These are phyloP conservation scores for Phlyctochytrium bullatum DNA, from an alignment of 192 early-diverging fungal species.

Conservation along the genomic window DNA sequence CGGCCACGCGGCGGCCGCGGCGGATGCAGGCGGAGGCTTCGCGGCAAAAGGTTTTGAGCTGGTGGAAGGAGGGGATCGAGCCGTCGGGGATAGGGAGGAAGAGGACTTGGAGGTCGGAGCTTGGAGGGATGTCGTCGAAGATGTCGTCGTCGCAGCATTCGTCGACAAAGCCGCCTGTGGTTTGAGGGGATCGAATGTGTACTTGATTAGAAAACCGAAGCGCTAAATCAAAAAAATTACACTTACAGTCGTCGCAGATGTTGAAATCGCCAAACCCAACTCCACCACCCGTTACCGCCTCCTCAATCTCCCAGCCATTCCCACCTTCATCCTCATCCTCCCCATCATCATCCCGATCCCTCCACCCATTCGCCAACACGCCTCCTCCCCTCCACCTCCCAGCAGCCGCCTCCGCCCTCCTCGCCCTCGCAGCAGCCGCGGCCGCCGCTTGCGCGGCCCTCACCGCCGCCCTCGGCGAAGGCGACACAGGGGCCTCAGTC, in stretches of 20 bases:
- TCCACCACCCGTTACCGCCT: not conserved
- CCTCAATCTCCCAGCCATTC: not conserved
- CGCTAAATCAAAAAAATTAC: not conserved
- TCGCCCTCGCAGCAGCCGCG: not conserved
- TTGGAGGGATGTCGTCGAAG: conserved; percentile 33
- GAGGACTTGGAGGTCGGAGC: conserved; percentile 29
- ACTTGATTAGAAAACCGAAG: not conserved
- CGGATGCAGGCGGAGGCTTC: conserved; percentile 30
- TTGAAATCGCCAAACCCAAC: not conserved
- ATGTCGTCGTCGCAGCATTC: conserved; percentile 33
- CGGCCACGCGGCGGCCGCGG: conserved; percentile 34
- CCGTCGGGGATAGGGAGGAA: conserved; percentile 49
- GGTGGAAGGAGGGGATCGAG: conserved; percentile 31
- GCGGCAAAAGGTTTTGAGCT: conserved; percentile 36
- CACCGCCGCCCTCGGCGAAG: conserved; percentile 1
- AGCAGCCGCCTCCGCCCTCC: not conserved
- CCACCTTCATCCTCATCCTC: no score
- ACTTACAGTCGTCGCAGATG: conserved; percentile 13
- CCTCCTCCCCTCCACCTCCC: no score
- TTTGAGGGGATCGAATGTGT: not conserved
- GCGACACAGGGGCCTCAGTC: conserved; percentile 39
- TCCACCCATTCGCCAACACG: no score
- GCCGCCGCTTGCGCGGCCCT: not conserved
- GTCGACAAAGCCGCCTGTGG: conserved; percentile 15
- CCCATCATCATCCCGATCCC: no score